Evolutionary conservation across 768 basidiomycete genomes (phyloP).

Genomic region (Xanthoconium purpureum): DNA sequence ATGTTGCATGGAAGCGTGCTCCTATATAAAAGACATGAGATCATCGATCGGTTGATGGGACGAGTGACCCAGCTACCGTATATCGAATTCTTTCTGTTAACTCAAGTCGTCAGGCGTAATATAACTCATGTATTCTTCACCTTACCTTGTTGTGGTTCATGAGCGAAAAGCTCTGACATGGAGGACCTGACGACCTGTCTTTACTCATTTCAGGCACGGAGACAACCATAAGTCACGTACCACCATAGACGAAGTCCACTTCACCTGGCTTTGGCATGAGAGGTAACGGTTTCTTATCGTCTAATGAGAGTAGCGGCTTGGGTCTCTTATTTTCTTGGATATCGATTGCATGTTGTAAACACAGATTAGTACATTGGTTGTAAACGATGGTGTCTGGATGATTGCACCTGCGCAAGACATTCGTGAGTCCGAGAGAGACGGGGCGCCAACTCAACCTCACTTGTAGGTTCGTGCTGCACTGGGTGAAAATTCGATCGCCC

Average conservation of each 20-base stretch:
- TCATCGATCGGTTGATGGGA: not conserved
- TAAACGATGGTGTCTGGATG: conserved; percentile 60
- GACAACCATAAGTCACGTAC: conserved; percentile 35
- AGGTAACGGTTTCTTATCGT: conserved; percentile 37
- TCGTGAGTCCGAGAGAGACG: not conserved
- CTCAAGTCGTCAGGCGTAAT: conserved; percentile 1
- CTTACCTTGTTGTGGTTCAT: conserved; percentile 62
- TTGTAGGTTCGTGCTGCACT: conserved; percentile 62
- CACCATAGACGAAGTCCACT: conserved; percentile 73
- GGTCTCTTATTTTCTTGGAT: conserved; percentile 40
- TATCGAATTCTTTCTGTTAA: conserved; percentile 54
- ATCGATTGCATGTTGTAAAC: conserved; percentile 59
- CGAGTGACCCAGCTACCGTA: conserved; percentile 39
- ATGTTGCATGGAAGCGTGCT: conserved; percentile 66
- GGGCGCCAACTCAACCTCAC: conserved; percentile 36
- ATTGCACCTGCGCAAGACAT: conserved; percentile 46
- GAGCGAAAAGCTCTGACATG: conserved; percentile 69
- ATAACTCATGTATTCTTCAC: not conserved
- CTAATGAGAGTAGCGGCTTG: conserved; percentile 39
- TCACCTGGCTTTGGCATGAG: conserved; percentile 56
- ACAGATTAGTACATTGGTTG: conserved; percentile 58
- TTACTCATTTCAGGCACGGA: not conserved
- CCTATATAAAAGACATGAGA: conserved; percentile 31
- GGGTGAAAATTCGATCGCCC: conserved; percentile 65
- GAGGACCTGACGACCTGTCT: conserved; percentile 49